A percentile compares a stretch with the other conserved stretches of the same genome.
Evolutionary conservation across 202 grass and related monocot species (phyloP).

Genomic region (Eragrostis tef): DNA sequence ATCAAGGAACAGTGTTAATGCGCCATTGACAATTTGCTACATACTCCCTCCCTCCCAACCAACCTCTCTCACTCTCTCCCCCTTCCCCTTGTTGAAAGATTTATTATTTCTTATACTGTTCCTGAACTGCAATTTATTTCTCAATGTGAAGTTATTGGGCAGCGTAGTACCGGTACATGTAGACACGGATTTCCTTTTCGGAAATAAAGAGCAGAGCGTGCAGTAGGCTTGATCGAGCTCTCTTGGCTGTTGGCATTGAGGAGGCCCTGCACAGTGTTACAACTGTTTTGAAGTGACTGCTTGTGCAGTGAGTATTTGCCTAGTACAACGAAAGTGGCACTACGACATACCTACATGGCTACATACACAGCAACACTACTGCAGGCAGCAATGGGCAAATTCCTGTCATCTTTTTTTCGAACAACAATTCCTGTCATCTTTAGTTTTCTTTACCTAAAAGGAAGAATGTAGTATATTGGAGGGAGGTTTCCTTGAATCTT

Average conservation of each 20-base stretch:
- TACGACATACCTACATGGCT: conserved; percentile 35
- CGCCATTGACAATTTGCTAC: background rate
- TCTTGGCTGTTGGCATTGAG: conserved; percentile 48
- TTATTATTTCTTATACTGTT: background rate
- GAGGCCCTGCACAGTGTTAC: conserved; percentile 55
- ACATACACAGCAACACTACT: conserved; percentile 42
- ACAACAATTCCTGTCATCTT: conserved; percentile 6
- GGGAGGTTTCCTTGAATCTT: conserved; percentile 26
- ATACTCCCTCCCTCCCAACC: background rate
- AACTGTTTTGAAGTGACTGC: conserved; percentile 82
- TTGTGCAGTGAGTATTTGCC: conserved; percentile 67
- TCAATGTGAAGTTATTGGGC: background rate
- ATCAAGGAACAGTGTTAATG: conserved; percentile 49
- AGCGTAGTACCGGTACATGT: background rate
- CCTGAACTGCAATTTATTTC: background rate
- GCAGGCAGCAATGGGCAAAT: conserved; percentile 26
- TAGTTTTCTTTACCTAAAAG: conserved; percentile 28
- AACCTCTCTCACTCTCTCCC: background rate
- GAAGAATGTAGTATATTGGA: background rate
- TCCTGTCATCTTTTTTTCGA: too few species aligned
- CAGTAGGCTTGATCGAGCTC: background rate
- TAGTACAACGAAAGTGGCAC: conserved; percentile 42
- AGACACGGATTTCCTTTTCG: background rate
- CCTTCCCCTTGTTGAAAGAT: background rate
- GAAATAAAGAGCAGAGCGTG: background rate